Percentiles rank a stretch among this genome's conserved stretches.
Conservation (phyloP, 2,329 filamentous ascomycete genomes). For the Canariomyces notabilis region DNA sequence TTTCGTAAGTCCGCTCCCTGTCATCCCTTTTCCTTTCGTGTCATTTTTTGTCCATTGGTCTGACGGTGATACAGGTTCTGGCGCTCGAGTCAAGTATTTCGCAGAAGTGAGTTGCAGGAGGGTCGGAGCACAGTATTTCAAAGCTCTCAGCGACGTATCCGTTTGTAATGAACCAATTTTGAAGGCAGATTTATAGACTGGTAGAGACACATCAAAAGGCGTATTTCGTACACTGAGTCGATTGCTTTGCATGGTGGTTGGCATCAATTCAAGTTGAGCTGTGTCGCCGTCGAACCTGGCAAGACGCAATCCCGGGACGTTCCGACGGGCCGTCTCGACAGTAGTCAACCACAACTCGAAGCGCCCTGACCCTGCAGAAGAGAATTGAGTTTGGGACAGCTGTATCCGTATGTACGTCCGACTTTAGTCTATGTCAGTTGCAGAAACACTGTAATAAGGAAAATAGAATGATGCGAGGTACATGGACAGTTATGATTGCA, state of each 20-base stretch:
- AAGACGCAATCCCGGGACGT: constrained; percentile 12
- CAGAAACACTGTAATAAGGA: no score
- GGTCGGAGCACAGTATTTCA: no score
- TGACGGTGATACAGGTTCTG: constrained; percentile 21
- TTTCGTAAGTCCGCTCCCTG: constrained; percentile 54
- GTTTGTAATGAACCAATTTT: no score
- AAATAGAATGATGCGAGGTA: no score
- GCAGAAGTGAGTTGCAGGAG: constrained; percentile 16
- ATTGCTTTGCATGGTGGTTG: no score
- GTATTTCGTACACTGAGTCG: no score
- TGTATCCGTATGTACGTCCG: no score
- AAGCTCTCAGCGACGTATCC: no score
- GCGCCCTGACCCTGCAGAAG: neutral
- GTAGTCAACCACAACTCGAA: constrained; percentile 8
- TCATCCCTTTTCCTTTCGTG: constrained; percentile 1
- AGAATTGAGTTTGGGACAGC: neutral
- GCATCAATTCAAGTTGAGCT: neutral
- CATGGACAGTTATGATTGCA: no score
- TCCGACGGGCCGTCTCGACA: constrained; percentile 16
- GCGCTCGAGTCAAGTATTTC: constrained; percentile 32
- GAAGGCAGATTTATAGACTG: no score
- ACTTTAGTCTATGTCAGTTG: no score
- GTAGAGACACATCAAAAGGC: no score
- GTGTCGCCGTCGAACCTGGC: neutral
- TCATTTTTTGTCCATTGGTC: neutral